Percentiles rank a stretch among this genome's conserved stretches.
These are phyloP conservation scores for Nitzschia sp. DNA, from an alignment of 108 stramenopile species.

Conservation along the genomic window DNA sequence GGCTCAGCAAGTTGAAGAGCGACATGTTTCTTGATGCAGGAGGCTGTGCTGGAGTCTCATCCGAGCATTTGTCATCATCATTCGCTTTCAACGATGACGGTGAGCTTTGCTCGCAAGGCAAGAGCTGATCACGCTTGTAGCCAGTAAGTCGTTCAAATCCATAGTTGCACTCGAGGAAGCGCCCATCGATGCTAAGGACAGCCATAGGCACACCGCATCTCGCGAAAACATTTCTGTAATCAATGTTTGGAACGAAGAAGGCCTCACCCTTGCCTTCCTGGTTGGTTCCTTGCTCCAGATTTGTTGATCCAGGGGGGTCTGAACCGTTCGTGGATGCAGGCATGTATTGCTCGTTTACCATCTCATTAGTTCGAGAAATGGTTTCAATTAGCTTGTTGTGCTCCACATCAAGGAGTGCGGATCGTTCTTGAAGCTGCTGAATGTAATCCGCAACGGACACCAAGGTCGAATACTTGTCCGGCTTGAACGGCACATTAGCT, in stretches of 20 bases:
- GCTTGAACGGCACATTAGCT: slow-evolving; percentile 67
- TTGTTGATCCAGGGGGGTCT: slow-evolving; percentile 2
- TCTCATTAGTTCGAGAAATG: slow-evolving; percentile 51
- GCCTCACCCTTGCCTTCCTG: slow-evolving; percentile 1
- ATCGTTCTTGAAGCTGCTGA: slow-evolving; percentile 57
- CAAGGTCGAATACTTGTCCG: slow-evolving; percentile 77
- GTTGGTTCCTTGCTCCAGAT: not conserved
- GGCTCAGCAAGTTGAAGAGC: slow-evolving; percentile 72
- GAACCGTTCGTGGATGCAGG: slow-evolving; percentile 11
- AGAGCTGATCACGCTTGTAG: slow-evolving; percentile 36
- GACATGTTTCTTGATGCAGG: slow-evolving; percentile 45
- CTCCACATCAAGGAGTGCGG: slow-evolving; percentile 61
- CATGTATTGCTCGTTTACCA: slow-evolving; percentile 47
- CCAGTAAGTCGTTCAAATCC: slow-evolving; percentile 62
- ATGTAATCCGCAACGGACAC: slow-evolving; percentile 75
- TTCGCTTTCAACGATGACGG: not conserved
- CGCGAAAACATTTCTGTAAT: slow-evolving; percentile 68
- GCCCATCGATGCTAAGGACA: slow-evolving; percentile 75
- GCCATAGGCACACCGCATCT: slow-evolving; percentile 63
- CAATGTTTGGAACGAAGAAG: slow-evolving; percentile 67
- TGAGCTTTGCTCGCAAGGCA: slow-evolving; percentile 5
- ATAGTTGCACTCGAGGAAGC: slow-evolving; percentile 78
- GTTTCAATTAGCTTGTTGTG: slow-evolving; percentile 70
- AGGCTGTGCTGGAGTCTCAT: not conserved
- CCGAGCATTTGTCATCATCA: not conserved